Percentiles rank a stretch among this genome's conserved stretches.
These are phyloP conservation scores for Xylaria cubensis DNA, from an alignment of 495 filamentous ascomycete genomes.

Conservation along the genomic window DNA sequence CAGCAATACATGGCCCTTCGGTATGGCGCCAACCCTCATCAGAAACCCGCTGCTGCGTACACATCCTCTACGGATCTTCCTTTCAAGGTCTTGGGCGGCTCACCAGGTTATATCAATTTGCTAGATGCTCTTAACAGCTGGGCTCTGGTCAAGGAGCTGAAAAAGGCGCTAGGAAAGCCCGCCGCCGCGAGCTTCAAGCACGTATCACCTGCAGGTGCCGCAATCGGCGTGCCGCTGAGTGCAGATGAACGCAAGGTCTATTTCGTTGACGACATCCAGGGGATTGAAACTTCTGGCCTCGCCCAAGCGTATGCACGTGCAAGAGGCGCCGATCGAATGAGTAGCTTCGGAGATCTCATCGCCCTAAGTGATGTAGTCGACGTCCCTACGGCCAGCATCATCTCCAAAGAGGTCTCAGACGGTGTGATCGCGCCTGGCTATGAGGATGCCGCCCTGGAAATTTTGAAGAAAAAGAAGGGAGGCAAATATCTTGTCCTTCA, in stretches of 20 bases:
- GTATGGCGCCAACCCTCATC: slow-evolving; percentile 96
- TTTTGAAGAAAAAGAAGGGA: slow-evolving; percentile 97
- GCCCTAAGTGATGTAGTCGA: slow-evolving; percentile 91
- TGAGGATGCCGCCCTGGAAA: slow-evolving; percentile 80
- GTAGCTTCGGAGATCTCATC: slow-evolving; percentile 94
- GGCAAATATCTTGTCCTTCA: slow-evolving; percentile 95
- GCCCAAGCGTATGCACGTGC: slow-evolving; percentile 96
- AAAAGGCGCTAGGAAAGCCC: slow-evolving; percentile 82
- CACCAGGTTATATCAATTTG: slow-evolving; percentile 96
- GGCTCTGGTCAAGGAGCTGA: slow-evolving; percentile 95
- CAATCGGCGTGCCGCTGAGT: slow-evolving; percentile 85
- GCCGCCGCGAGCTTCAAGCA: slow-evolving; percentile 99
- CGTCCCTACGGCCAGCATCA: slow-evolving; percentile 90
- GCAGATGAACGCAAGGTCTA: slow-evolving; percentile 93
- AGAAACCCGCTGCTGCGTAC: slow-evolving; percentile 90
- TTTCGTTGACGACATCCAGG: slow-evolving; percentile 95
- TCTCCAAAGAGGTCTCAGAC: slow-evolving; percentile 96
- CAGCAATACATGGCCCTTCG: slow-evolving; percentile 83
- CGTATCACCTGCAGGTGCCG: slow-evolving; percentile 94
- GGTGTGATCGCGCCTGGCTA: slow-evolving; percentile 93
- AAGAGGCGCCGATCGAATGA: slow-evolving; percentile 95
- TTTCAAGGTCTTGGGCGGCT: slow-evolving; percentile 94
- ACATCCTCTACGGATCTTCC: slow-evolving; percentile 74
- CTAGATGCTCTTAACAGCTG: slow-evolving; percentile 96
- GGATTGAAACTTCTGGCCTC: slow-evolving; percentile 80